Conservation (phyloP, 768 basidiomycete genomes). For the Xerocomus brunneocitrinus region DNA sequence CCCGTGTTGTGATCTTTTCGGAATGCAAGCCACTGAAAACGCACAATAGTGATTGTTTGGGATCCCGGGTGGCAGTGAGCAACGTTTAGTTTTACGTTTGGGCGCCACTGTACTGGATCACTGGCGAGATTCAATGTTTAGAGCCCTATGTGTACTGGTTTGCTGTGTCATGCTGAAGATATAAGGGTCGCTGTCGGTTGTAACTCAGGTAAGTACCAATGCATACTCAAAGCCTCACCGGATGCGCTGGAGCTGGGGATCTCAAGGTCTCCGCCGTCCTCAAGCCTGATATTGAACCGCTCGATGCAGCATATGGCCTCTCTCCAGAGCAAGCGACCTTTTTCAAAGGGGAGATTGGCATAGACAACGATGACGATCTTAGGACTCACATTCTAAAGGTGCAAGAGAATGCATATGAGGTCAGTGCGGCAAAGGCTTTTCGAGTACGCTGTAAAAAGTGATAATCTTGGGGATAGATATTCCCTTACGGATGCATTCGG, state of each 20-base stretch:
- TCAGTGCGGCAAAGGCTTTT: neutral
- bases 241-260: constrained; percentile 7
- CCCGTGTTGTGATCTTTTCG: no score
- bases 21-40: no score
- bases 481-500: constrained; percentile 28
- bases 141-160: neutral
- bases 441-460: neutral
- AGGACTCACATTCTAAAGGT: constrained; percentile 29
- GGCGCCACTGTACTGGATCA: no score
- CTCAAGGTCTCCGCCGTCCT: neutral
- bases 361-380: constrained; percentile 24
- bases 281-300: neutral
- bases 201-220: neutral
- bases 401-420: constrained; percentile 29
- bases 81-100: neutral
- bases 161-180: neutral
- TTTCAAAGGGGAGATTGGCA: constrained; percentile 28
- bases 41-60: no score
- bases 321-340: constrained; percentile 22
- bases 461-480: constrained; percentile 14
- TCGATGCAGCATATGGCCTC: neutral
- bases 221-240: neutral
- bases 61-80: neutral
- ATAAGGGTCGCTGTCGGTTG: neutral
- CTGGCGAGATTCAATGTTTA: neutral